Evolutionary conservation across 352 stramenopile genomes (phyloP).

Genomic region (Globisporangium canariense): DNA sequence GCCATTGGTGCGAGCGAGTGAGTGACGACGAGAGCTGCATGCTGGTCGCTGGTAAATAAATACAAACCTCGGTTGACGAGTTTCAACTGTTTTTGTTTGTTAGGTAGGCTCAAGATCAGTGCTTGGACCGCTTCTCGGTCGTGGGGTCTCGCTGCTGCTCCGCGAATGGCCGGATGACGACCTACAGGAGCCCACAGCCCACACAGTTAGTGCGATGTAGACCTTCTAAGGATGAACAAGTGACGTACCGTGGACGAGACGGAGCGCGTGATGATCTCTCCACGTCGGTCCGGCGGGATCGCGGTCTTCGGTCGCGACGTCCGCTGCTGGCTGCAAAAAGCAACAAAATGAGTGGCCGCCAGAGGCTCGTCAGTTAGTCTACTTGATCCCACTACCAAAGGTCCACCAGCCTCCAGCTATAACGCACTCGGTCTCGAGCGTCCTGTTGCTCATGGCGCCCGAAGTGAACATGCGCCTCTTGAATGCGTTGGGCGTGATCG

Average conservation of each 20-base stretch:
- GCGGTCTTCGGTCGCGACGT: conserved; percentile 32
- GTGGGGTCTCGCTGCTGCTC: conserved; percentile 20
- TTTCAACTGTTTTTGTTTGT: too few species aligned
- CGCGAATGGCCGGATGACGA: conserved; percentile 56
- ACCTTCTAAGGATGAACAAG: too few species aligned
- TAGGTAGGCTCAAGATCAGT: conserved; percentile 1
- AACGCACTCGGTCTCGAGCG: conserved; percentile 14
- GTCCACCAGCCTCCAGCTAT: not conserved
- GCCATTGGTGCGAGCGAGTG: not conserved
- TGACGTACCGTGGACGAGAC: conserved; percentile 35
- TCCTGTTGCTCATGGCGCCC: not conserved
- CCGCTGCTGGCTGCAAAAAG: not conserved
- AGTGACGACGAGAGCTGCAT: not conserved
- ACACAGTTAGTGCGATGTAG: not conserved
- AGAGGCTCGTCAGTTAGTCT: not conserved
- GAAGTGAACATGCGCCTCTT: conserved; percentile 8
- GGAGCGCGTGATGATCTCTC: conserved; percentile 48
- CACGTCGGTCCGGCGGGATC: conserved; percentile 20
- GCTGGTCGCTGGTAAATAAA: not conserved
- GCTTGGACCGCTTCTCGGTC: conserved; percentile 6
- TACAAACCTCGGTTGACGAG: too few species aligned
- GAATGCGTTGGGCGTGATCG: conserved; percentile 49
- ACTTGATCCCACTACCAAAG: not conserved
- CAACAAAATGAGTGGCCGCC: not conserved
- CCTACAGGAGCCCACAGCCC: conserved; percentile 16